Percentiles rank a stretch among this genome's conserved stretches.
Evolutionary conservation across 345 rosid genomes (phyloP).

Genomic region (Eucalyptus cloeziana): DNA sequence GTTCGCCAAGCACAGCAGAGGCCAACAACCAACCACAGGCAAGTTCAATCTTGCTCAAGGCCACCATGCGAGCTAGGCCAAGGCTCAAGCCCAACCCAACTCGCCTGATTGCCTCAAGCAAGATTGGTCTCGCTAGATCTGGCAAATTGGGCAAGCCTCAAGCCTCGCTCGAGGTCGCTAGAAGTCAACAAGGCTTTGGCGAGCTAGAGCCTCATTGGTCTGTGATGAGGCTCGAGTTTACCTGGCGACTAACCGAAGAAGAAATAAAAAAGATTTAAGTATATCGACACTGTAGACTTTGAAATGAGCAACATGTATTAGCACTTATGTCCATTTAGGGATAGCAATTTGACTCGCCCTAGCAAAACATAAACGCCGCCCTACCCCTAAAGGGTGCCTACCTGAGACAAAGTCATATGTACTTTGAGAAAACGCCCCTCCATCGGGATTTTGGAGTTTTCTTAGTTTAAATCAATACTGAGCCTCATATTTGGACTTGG

Average conservation of each 20-base stretch:
- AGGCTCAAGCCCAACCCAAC: too few relatives aligned
- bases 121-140: rapidly evolving
- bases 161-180: rapidly evolving
- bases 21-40: rapidly evolving
- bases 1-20: rapidly evolving
- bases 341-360: neutral
- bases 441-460: neutral
- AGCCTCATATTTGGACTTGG: neutral
- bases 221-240: too few relatives aligned
- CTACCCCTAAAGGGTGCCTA: neutral
- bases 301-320: neutral
- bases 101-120: rapidly evolving
- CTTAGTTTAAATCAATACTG: neutral
- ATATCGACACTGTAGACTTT: neutral
- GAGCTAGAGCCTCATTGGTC: too few relatives aligned
- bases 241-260: rapidly evolving
- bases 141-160: rapidly evolving
- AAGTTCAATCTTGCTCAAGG: too few relatives aligned
- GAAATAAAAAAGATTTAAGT: neutral
- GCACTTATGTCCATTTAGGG: neutral
- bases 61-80: too few relatives aligned
- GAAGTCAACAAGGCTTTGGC: too few relatives aligned
- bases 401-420: neutral
- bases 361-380: neutral
- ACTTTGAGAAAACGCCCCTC: neutral